Evolutionary conservation across 2,329 filamentous ascomycete species (phyloP).

Genomic region (Penicillium sp.): DNA sequence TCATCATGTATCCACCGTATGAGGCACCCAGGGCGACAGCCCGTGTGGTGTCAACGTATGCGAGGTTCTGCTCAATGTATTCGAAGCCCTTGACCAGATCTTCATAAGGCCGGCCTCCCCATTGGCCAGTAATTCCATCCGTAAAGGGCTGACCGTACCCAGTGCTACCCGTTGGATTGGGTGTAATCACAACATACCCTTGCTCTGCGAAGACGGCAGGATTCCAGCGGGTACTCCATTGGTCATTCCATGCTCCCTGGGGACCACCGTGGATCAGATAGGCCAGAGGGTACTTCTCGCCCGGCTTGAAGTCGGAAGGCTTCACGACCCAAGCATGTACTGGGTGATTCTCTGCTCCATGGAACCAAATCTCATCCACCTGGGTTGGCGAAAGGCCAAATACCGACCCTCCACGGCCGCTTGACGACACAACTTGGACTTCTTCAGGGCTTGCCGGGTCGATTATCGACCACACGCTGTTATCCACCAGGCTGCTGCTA

Average conservation of each 20-base stretch:
- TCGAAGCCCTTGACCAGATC: slow-evolving; percentile 58
- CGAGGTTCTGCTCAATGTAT: slow-evolving; percentile 51
- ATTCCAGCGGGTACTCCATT: slow-evolving; percentile 58
- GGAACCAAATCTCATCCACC: slow-evolving; percentile 48
- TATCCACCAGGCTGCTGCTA: slow-evolving; percentile 46
- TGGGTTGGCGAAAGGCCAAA: slow-evolving; percentile 45
- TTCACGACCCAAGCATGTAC: slow-evolving; percentile 51
- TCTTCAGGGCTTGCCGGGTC: slow-evolving; percentile 33
- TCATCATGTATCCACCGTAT: slow-evolving; percentile 63
- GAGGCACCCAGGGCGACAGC: slow-evolving; percentile 55
- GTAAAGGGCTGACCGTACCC: slow-evolving; percentile 59
- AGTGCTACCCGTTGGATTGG: slow-evolving; percentile 60
- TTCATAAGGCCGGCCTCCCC: slow-evolving; percentile 56
- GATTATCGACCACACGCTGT: slow-evolving; percentile 44
- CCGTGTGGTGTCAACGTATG: slow-evolving; percentile 55
- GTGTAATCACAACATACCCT: slow-evolving; percentile 60
- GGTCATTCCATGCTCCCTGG: slow-evolving; percentile 52
- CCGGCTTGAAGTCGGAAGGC: slow-evolving; percentile 46
- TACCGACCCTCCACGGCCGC: slow-evolving; percentile 34
- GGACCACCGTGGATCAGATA: slow-evolving; percentile 58
- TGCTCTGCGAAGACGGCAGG: slow-evolving; percentile 59
- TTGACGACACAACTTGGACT: slow-evolving; percentile 40
- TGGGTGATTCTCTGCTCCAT: slow-evolving; percentile 44
- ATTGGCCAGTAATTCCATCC: slow-evolving; percentile 52
- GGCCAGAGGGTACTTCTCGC: slow-evolving; percentile 54